Percentiles rank a stretch among this genome's conserved stretches.
These are phyloP conservation scores for Debaryomycetaceae sp. DNA, from an alignment of 1,139 yeast species.

Conservation along the genomic window DNA sequence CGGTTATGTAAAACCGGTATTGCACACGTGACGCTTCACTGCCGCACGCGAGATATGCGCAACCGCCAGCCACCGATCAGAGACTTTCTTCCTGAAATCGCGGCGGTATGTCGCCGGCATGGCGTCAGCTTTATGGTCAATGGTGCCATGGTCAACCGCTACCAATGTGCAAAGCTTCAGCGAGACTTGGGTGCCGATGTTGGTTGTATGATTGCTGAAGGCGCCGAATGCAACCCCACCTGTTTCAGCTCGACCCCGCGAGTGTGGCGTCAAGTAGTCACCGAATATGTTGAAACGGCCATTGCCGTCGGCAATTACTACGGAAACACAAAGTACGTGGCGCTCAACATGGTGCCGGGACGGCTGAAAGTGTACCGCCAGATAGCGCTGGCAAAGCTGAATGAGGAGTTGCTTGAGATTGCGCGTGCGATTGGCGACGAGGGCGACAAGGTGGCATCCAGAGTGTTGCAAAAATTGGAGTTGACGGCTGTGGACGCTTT, in stretches of 20 bases:
- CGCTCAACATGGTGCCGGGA: constrained; percentile 78
- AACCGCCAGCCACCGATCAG: constrained; percentile 79
- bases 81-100: constrained; percentile 58
- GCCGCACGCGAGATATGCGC: constrained; percentile 86
- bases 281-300: constrained; percentile 57
- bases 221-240: constrained; percentile 83
- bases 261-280: constrained; percentile 52
- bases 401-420: constrained; percentile 43
- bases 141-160: constrained; percentile 62
- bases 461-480: constrained; percentile 23
- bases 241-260: constrained; percentile 53
- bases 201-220: constrained; percentile 93
- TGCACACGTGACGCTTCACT: constrained; percentile 79
- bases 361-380: constrained; percentile 57
- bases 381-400: constrained; percentile 53
- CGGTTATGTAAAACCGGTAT: constrained; percentile 78
- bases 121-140: constrained; percentile 74
- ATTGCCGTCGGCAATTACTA: constrained; percentile 53
- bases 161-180: constrained; percentile 54
- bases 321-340: constrained; percentile 75
- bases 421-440: constrained; percentile 25
- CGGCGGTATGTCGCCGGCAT: constrained; percentile 55
- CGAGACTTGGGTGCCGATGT: constrained; percentile 47
- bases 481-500: no score
- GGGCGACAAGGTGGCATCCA: constrained; percentile 30